These are phyloP conservation scores for Cymbopogon flexuosus DNA, from an alignment of 202 grass and related monocot genomes.

Conservation along the genomic window DNA sequence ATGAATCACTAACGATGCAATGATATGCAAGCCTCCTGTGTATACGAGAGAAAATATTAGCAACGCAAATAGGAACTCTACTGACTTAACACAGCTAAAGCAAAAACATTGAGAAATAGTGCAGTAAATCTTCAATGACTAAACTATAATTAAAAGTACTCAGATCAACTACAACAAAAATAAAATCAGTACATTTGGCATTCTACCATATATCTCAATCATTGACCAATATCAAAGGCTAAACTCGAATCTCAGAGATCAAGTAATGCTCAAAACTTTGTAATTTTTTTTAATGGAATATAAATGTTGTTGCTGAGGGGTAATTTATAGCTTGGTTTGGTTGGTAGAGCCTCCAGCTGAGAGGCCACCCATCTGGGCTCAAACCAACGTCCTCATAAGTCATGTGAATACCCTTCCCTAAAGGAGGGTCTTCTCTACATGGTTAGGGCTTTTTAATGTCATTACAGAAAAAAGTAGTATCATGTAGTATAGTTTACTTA, in stretches of 20 bases:
- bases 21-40: not conserved
- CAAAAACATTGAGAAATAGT: constrained; percentile 8
- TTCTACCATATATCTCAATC: not conserved
- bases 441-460: not conserved
- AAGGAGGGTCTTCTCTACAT: not conserved
- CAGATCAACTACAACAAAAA: not conserved
- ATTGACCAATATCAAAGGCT: not conserved
- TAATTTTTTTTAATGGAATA: not conserved
- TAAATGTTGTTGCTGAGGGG: not conserved
- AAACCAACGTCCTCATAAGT: not conserved
- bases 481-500: constrained; percentile 3
- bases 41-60: not conserved
- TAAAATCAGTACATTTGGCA: not conserved
- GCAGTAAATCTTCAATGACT: not conserved
- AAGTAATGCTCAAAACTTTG: not conserved
- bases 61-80: not conserved
- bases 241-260: not conserved
- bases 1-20: not conserved
- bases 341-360: not conserved
- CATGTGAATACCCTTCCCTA: not conserved
- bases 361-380: not conserved
- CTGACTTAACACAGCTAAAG: not conserved
- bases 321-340: not conserved
- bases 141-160: not conserved
- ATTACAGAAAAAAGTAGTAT: not conserved